A percentile compares a stretch with the other conserved stretches of the same genome.
Evolutionary conservation across 164 flowering plant genomes (phyloP).

Genomic region (grape (Vitis vinifera)): DNA sequence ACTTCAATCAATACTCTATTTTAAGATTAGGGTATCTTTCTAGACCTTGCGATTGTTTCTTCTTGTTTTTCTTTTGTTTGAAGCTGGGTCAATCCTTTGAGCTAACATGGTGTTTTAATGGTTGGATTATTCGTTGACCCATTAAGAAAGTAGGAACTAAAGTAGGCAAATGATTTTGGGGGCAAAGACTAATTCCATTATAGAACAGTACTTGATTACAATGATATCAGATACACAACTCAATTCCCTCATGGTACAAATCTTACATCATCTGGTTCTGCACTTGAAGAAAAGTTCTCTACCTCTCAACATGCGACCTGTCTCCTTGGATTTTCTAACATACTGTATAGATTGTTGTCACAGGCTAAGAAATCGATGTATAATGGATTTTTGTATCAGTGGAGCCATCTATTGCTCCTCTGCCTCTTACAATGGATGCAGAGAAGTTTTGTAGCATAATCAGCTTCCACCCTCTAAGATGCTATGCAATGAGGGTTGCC

Average conservation of each 20-base stretch:
- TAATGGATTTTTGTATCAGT: not conserved
- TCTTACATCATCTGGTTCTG: constrained; percentile 2
- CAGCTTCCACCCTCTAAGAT: constrained; percentile 81
- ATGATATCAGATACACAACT: constrained; percentile 2
- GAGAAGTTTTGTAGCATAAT: constrained; percentile 11
- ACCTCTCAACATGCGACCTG: not conserved
- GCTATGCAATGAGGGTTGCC: constrained; percentile 90
- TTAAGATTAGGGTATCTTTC: too few species aligned
- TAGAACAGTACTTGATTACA: constrained; percentile 1
- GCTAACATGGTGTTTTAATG: not conserved
- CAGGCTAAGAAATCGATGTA: not conserved
- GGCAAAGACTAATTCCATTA: constrained; percentile 4
- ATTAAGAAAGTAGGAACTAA: not conserved
- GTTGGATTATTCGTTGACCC: not conserved
- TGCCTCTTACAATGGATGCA: constrained; percentile 7
- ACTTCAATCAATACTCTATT: too few species aligned
- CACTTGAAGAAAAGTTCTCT: not conserved
- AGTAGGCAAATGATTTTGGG: constrained; percentile 1
- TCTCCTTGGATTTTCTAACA: not conserved
- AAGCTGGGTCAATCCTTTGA: too few species aligned
- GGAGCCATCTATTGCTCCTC: not conserved
- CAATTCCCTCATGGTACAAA: constrained; percentile 14
- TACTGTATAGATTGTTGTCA: not conserved
- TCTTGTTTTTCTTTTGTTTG: too few species aligned
- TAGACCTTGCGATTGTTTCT: too few species aligned